A percentile compares a stretch with the other conserved stretches of the same genome.
These are phyloP conservation scores for Oenanthe sinensis DNA, from an alignment of 129 eudicot genomes.

Conservation along the genomic window DNA sequence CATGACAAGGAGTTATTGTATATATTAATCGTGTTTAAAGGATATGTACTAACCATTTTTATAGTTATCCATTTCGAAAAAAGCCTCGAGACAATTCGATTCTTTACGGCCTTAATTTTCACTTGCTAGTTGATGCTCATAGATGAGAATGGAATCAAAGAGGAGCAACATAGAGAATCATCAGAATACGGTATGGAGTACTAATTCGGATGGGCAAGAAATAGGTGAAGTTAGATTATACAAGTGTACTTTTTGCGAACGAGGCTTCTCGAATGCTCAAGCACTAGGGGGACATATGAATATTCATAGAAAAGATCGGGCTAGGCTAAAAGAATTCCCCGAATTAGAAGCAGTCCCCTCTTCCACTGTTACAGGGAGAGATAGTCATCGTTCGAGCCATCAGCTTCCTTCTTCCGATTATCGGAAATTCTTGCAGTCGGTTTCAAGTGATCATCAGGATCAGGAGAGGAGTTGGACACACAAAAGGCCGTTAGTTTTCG, in stretches of 20 bases:
- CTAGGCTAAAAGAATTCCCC: conserved; percentile 5
- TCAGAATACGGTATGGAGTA: not conserved
- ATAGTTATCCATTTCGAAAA: not conserved
- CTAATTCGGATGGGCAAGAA: not conserved
- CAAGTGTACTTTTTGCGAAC: conserved; percentile 20
- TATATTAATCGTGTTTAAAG: not conserved
- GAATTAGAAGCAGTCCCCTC: conserved; percentile 12
- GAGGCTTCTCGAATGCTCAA: conserved; percentile 34
- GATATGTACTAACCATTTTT: not conserved
- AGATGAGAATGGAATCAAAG: conserved; percentile 3
- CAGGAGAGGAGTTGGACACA: conserved; percentile 2
- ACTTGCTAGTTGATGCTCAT: not conserved
- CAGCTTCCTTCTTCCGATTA: not conserved
- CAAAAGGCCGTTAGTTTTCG: conserved; percentile 16
- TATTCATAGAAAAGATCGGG: conserved; percentile 12
- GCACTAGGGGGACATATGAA: conserved; percentile 18
- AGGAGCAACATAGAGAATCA: not conserved
- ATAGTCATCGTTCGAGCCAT: not conserved
- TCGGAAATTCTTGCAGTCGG: conserved; percentile 4
- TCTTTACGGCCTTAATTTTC: not conserved
- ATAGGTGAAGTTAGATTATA: conserved; percentile 6
- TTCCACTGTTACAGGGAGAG: conserved; percentile 9
- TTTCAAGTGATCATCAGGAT: conserved; percentile 14
- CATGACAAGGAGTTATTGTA: not conserved
- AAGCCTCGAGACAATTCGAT: not conserved